Evolutionary conservation across 2,329 filamentous ascomycete species (phyloP).

Genomic region (Botrytis byssoidea): DNA sequence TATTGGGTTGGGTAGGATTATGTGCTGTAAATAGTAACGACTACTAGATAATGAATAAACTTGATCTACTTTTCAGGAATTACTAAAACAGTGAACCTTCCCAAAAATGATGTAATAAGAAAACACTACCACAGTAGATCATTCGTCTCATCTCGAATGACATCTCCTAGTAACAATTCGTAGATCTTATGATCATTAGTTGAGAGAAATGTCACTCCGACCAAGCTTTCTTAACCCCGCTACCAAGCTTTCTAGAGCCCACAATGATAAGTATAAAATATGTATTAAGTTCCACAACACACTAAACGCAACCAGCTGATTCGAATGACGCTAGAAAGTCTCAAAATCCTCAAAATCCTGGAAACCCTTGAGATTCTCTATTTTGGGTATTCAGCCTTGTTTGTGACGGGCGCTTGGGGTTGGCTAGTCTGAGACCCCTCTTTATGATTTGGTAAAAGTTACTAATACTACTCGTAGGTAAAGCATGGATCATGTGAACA

Average conservation of each 20-base stretch:
- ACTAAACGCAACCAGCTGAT: not conserved
- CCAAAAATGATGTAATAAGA: not conserved
- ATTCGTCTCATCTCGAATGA: not conserved
- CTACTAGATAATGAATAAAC: not conserved
- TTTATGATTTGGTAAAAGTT: not conserved
- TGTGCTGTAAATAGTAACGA: not conserved
- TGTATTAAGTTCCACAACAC: not conserved
- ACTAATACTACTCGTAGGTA: no score
- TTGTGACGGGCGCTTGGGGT: not conserved
- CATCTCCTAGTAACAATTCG: no score
- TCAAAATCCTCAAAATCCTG: no score
- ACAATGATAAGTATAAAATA: not conserved
- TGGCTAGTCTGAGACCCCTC: not conserved
- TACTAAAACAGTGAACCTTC: not conserved
- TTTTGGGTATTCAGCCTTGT: not conserved
- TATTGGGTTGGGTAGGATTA: not conserved
- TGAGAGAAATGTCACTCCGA: not conserved
- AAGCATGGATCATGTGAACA: not conserved
- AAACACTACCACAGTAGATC: not conserved
- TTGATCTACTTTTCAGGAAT: not conserved
- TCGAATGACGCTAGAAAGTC: not conserved
- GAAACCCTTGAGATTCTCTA: not conserved
- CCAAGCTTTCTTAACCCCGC: constrained; percentile 10
- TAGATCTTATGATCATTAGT: not conserved
- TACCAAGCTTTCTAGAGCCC: constrained; percentile 11